Evolutionary conservation across 257 asterid species (phyloP).

Genomic region (Vinca minor): DNA sequence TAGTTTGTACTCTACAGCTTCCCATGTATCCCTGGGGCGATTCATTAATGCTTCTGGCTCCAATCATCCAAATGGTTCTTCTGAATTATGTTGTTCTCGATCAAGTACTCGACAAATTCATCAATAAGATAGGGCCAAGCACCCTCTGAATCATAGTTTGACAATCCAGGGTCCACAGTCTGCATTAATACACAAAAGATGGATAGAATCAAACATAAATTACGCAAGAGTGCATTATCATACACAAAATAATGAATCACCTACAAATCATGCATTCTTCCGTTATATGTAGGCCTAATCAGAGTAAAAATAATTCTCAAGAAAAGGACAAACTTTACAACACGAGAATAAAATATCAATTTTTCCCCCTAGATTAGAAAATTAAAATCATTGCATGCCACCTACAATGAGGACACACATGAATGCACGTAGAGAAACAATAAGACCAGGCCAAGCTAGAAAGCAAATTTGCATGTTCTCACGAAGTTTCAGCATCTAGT

Average conservation of each 20-base stretch:
- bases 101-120: slow-evolving; percentile 87
- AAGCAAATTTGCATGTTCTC: background rate
- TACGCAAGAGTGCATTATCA: background rate
- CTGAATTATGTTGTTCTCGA: slow-evolving; percentile 56
- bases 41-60: slow-evolving; percentile 46
- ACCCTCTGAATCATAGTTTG: slow-evolving; percentile 93
- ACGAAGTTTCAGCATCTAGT: background rate
- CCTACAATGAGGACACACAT: background rate
- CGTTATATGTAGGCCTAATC: background rate
- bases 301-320: background rate
- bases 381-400: background rate
- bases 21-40: background rate
- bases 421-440: too few relatives aligned
- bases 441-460: background rate
- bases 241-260: background rate
- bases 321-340: background rate
- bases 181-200: slow-evolving; percentile 26
- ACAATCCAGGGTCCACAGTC: slow-evolving; percentile 71
- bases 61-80: slow-evolving; percentile 60
- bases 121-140: slow-evolving; percentile 99
- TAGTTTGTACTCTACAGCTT: background rate
- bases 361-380: background rate
- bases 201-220: background rate
- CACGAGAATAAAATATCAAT: background rate
- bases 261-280: background rate